Evolutionary conservation across 331 rosid genomes (phyloP).

Genomic region (Ulmus americana): DNA sequence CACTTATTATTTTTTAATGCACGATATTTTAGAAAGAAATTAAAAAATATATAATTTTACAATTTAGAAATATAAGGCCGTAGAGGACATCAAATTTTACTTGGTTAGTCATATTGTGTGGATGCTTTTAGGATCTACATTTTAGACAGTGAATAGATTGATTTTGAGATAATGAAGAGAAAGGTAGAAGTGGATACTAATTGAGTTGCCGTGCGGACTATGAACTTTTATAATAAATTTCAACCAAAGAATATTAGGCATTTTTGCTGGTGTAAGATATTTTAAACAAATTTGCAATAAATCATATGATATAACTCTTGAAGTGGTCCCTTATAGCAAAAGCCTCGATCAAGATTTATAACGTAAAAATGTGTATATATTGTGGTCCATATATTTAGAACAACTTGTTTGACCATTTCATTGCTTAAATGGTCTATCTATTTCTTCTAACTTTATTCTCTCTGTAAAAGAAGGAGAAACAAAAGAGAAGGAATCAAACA

Average conservation of each 20-base stretch:
- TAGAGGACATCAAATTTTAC: too few species aligned
- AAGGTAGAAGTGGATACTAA: background rate
- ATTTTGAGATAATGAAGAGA: too few species aligned
- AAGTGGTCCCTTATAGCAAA: background rate
- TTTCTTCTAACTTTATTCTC: too few species aligned
- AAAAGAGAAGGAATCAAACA: background rate
- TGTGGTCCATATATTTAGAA: background rate
- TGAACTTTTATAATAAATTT: background rate
- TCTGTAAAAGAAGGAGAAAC: background rate
- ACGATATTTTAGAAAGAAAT: too few species aligned
- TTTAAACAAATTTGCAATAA: background rate
- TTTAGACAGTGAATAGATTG: too few species aligned
- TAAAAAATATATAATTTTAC: too few species aligned
- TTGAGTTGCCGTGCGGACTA: conserved; percentile 6
- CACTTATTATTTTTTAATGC: too few species aligned
- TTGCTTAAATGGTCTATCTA: too few species aligned
- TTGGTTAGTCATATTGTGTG: too few species aligned
- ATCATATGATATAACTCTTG: background rate
- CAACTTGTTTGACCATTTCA: too few species aligned
- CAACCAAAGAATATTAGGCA: conserved; percentile 2
- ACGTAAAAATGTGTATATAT: background rate
- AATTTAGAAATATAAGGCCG: too few species aligned
- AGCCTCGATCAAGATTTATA: background rate
- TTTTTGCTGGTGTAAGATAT: conserved; percentile 3
- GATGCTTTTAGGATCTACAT: too few species aligned